Conservation (phyloP, 192 early-diverging fungal genomes). For the Phycomyces blakesleeanus region DNA sequence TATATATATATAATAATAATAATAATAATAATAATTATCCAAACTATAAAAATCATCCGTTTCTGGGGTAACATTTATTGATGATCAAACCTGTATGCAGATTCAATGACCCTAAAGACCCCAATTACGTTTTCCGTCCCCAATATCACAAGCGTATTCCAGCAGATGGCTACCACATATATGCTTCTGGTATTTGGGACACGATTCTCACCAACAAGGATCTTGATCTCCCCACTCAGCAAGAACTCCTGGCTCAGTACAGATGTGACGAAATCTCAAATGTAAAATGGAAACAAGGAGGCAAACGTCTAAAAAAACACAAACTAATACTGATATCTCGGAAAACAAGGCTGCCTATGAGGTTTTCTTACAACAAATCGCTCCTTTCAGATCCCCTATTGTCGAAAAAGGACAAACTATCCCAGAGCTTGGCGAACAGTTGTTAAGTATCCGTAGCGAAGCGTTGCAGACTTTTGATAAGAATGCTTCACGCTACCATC, state of each 20-base stretch:
- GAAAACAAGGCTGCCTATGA: slow-evolving; percentile 55
- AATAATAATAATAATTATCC: too few species aligned
- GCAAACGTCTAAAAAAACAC: not conserved
- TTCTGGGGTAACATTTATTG: too few species aligned
- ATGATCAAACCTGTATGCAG: slow-evolving; percentile 25
- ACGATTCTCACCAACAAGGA: slow-evolving; percentile 94
- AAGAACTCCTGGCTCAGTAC: slow-evolving; percentile 95
- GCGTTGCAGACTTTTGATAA: slow-evolving; percentile 79
- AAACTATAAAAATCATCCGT: too few species aligned
- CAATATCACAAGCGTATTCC: slow-evolving; percentile 90
- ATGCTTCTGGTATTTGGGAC: slow-evolving; percentile 93
- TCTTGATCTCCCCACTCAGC: slow-evolving; percentile 96
- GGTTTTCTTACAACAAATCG: slow-evolving; percentile 62
- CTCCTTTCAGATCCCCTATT: slow-evolving; percentile 55
- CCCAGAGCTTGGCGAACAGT: slow-evolving; percentile 67
- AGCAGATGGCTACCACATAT: slow-evolving; percentile 91
- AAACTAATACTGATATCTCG: not conserved
- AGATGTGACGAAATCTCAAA: slow-evolving; percentile 96
- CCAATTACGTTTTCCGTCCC: slow-evolving; percentile 81
- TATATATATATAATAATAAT: not conserved
- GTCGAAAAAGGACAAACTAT: slow-evolving; percentile 78
- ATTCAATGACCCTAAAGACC: slow-evolving; percentile 65
- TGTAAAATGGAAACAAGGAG: slow-evolving; percentile 19
- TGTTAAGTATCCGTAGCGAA: slow-evolving; percentile 48
- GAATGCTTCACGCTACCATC: slow-evolving; percentile 86